Conservation (phyloP, 192 early-diverging fungal genomes). For the Backusella tarrabulga region DNA sequence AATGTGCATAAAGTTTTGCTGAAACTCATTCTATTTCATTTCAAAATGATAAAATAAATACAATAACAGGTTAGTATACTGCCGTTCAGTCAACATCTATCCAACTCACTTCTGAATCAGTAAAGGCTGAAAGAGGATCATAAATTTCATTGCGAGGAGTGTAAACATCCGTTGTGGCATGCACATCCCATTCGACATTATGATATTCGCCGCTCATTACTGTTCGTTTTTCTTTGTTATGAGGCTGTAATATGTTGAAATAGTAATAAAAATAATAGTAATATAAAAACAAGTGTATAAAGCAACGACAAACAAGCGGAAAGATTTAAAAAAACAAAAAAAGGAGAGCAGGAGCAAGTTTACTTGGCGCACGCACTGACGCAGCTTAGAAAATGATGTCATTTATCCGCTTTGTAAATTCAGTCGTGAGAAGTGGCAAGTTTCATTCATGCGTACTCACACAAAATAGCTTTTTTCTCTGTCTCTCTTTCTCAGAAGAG, state of each 20-base stretch:
- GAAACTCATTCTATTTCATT: not conserved
- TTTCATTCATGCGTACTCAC: no score
- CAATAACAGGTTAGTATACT: no score
- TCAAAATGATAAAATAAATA: not conserved
- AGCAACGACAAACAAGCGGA: not conserved
- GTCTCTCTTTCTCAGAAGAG: not conserved
- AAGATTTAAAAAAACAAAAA: not conserved
- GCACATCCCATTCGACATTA: slow-evolving; percentile 26
- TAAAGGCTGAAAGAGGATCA: slow-evolving; percentile 15
- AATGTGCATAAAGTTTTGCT: not conserved
- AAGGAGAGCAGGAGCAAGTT: not conserved
- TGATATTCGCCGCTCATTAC: slow-evolving; percentile 22
- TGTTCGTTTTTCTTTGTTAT: not conserved
- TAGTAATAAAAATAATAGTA: not conserved
- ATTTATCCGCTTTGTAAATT: not conserved
- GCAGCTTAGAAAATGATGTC: not conserved
- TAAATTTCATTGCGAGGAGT: slow-evolving; percentile 10
- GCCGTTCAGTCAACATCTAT: not conserved
- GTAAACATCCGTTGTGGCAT: slow-evolving; percentile 21
- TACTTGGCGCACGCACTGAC: not conserved
- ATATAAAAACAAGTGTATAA: not conserved
- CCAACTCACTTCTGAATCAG: slow-evolving; percentile 12
- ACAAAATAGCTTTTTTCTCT: no score
- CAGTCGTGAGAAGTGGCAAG: not conserved
- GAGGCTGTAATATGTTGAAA: not conserved